Base-by-base conservation (phyloP, 129 eudicot species). In the Calendula officinalis region DNA sequence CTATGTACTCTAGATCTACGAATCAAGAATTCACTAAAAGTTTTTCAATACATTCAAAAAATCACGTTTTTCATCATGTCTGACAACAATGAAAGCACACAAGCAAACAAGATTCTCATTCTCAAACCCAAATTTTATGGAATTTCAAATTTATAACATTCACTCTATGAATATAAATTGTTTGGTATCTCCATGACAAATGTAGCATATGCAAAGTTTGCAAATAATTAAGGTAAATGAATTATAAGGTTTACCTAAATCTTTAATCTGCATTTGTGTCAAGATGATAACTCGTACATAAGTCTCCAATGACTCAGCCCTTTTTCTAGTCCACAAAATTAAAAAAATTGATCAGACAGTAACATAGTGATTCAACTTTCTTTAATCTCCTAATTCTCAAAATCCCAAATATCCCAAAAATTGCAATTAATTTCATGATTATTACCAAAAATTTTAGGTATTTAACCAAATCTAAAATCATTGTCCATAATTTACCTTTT, bases 201-300 rank as follows among this genome's bases (percentile, higher is more conserved):
- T n/a, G n/a, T n/a, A n/a, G n/a, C n/a, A n/a, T n/a, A n/a, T n/a
- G n/a, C n/a, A n/a, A n/a, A n/a, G n/a, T n/a, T n/a, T n/a, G n/a
- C n/a, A n/a, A n/a, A n/a, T n/a, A n/a, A n/a, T n/a, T n/a, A n/a
- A n/a, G n/a, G n/a, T n/a, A n/a, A n/a, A n/a, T n/a, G n/a, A n/a
- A n/a, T n/a, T n/a, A n/a, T 42, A 59, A 13, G 27, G 2, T 49
- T 73, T 74, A 87, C 98, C 98, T 77, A 91, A 56, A 75, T 87
- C 98, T 77, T 84, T 69, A 78, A 91, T 87, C 80, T 91, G 98
- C 81, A 84, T 49, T 81, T 84, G 81, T n/a, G 98, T 84, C 83
- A 91, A 72, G 75, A 91, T 80, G 62, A 91, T 84, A 60, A 94
- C 94, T 0, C 95, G 96, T 61, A 91, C 80, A 67, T 91, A 91